A percentile compares a stretch with the other conserved stretches of the same genome.
These are phyloP conservation scores for Kregervanrija delftensis DNA, from an alignment of 805 yeast species.

Conservation along the genomic window DNA sequence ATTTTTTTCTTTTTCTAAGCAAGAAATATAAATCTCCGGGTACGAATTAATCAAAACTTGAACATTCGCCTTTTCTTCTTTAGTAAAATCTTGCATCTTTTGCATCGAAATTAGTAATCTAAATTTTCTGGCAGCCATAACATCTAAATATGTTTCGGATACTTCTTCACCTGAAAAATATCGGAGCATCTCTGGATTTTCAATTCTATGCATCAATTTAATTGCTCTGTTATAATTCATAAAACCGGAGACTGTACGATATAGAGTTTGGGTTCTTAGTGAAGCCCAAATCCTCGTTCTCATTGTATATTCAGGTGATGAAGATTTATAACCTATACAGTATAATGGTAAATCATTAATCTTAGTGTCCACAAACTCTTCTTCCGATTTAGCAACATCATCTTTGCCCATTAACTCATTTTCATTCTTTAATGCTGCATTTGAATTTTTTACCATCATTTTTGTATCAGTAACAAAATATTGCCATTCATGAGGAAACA, in stretches of 20 bases:
- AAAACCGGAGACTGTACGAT: conserved; percentile 78
- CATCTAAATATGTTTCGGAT: conserved; percentile 60
- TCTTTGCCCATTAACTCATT: conserved; percentile 1
- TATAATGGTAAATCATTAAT: conserved; percentile 63
- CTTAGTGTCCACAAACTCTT: conserved; percentile 32
- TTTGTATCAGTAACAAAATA: conserved; percentile 74
- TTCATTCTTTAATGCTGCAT: conserved; percentile 7
- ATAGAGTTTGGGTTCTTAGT: conserved; percentile 73
- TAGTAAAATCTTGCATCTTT: conserved; percentile 57
- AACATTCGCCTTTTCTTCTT: conserved; percentile 61
- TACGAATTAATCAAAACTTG: conserved; percentile 62
- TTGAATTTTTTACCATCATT: conserved; percentile 26
- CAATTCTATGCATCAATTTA: conserved; percentile 59
- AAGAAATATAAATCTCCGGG: conserved; percentile 57
- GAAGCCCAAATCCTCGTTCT: conserved; percentile 88
- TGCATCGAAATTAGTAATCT: conserved; percentile 84
- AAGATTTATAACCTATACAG: conserved; percentile 64
- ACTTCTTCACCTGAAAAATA: conserved; percentile 31
- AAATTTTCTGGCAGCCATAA: conserved; percentile 76
- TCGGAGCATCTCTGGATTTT: conserved; percentile 48
- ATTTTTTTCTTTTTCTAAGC: conserved; percentile 42
- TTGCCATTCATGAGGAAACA: conserved; percentile 75
- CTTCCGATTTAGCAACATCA: conserved; percentile 29
- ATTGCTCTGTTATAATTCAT: conserved; percentile 73
- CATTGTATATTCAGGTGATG: conserved; percentile 54